phyloP scores from a whole-genome alignment of 331 rosid genomes.

The Acacia pycnantha region DNA sequence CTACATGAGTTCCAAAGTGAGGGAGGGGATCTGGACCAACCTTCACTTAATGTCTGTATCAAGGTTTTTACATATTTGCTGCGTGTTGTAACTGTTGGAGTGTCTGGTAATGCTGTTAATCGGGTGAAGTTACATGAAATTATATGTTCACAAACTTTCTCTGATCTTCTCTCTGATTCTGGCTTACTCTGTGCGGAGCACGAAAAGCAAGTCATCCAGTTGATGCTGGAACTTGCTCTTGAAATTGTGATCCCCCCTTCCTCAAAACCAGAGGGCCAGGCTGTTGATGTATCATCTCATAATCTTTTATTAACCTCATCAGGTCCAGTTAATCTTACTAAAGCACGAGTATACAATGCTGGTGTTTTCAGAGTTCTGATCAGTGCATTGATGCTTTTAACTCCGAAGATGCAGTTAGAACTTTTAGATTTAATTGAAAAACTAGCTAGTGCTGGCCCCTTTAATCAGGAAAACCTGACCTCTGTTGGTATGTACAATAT shows the following conservation, averaged over 20 bases:
- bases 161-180: conserved; percentile 88
- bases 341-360: conserved; percentile 83
- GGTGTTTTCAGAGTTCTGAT: conserved; percentile 82
- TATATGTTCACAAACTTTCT: conserved; percentile 91
- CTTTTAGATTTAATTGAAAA: conserved; percentile 72
- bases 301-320: conserved; percentile 67
- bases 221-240: conserved; percentile 90
- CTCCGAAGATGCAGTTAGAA: conserved; percentile 90
- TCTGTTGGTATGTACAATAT: conserved; percentile 68
- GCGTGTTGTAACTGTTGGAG: conserved; percentile 86
- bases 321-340: conserved; percentile 74
- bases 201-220: conserved; percentile 91
- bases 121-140: conserved; percentile 76
- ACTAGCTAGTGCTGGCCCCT: conserved; percentile 81
- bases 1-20: conserved; percentile 93
- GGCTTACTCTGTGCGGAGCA: conserved; percentile 87
- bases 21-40: conserved; percentile 52
- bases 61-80: conserved; percentile 73
- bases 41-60: conserved; percentile 52
- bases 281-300: conserved; percentile 48
- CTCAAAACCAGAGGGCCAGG: conserved; percentile 59
- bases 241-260: conserved; percentile 90
- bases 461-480: conserved; percentile 91
- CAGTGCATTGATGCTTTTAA: conserved; percentile 72
- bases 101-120: conserved; percentile 72